These are phyloP conservation scores for Russula foetens DNA, from an alignment of 768 basidiomycete genomes.

Conservation along the genomic window DNA sequence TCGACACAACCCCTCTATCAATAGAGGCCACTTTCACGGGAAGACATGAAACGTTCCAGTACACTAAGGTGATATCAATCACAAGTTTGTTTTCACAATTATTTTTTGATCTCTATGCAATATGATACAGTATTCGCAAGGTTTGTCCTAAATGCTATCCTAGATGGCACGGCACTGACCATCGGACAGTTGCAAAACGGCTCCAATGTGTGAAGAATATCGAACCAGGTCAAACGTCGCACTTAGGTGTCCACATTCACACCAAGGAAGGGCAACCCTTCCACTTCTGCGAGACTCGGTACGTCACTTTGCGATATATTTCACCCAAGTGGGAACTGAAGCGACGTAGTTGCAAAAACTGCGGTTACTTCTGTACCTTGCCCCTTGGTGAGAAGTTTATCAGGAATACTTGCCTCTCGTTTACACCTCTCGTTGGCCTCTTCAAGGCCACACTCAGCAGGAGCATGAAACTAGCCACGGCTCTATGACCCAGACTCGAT, in stretches of 20 bases:
- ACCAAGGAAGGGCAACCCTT: conserved; percentile 37
- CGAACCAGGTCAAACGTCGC: conserved; percentile 33
- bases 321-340: neutral
- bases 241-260: conserved; percentile 43
- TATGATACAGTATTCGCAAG: conserved; percentile 43
- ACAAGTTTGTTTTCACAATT: neutral
- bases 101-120: neutral
- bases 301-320: neutral
- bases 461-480: conserved; percentile 59
- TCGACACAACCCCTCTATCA: conserved; percentile 48
- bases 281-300: conserved; percentile 50
- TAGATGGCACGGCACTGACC: neutral
- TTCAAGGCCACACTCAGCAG: conserved; percentile 46
- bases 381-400: conserved; percentile 36
- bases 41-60: conserved; percentile 50
- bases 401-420: neutral
- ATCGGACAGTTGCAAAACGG: conserved; percentile 38
- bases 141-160: conserved; percentile 23
- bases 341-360: conserved; percentile 40
- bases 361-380: conserved; percentile 51
- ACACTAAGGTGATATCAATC: conserved; percentile 43
- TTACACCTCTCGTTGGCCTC: neutral
- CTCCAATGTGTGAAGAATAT: conserved; percentile 44
- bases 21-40: conserved; percentile 58
- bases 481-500: conserved; percentile 50